phyloP scores from a whole-genome alignment of 2,329 filamentous ascomycete genomes.

The Rasamsonia emersonii region DNA sequence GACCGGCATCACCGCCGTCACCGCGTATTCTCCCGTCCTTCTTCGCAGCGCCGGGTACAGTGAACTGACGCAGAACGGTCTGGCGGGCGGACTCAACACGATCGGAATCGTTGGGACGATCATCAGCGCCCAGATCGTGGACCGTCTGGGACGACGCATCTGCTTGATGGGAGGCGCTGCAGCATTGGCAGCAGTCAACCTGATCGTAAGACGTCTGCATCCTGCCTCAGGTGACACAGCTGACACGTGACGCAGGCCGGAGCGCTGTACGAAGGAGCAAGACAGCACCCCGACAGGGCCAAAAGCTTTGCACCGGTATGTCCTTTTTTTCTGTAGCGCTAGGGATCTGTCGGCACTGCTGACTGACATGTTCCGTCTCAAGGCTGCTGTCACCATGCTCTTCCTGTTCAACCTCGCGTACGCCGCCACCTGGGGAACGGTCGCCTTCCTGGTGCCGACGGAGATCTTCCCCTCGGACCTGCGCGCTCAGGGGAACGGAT shows the following conservation, averaged over 20 bases:
- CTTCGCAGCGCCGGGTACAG: conserved; percentile 28
- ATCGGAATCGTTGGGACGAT: conserved; percentile 45
- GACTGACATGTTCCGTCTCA: too few species aligned
- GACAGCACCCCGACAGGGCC: conserved; percentile 26
- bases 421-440: conserved; percentile 44
- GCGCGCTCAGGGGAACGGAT: conserved; percentile 51
- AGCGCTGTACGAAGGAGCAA: conserved; percentile 36
- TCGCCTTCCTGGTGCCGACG: conserved; percentile 44
- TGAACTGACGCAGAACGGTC: conserved; percentile 32
- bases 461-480: conserved; percentile 51
- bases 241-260: conserved; percentile 25
- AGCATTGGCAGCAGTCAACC: conserved; percentile 33
- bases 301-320: conserved; percentile 33
- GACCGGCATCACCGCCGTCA: conserved; percentile 38
- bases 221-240: background rate
- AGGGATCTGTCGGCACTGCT: too few species aligned
- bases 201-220: conserved; percentile 23
- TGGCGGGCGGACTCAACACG: conserved; percentile 45
- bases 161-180: conserved; percentile 35
- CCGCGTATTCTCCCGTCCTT: conserved; percentile 24
- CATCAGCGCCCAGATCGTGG: conserved; percentile 44
- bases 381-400: conserved; percentile 41
- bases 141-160: conserved; percentile 38
- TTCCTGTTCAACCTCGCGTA: conserved; percentile 37
- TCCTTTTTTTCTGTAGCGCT: too few species aligned